Evolutionary conservation across 1,139 yeast species (phyloP).

Genomic region (Hansenula sp.): DNA sequence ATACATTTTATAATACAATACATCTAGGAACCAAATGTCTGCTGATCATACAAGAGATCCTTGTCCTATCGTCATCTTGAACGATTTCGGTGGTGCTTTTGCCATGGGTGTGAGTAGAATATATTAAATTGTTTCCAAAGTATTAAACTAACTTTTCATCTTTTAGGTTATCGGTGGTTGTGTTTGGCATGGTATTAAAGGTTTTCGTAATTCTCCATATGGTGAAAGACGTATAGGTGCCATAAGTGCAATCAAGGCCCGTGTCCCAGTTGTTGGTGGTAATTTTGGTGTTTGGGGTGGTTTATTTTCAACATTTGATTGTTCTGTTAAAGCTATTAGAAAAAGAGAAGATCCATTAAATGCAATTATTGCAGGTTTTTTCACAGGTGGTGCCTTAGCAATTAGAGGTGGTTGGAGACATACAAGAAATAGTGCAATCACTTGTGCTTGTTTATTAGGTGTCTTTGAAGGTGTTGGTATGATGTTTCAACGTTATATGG

Average conservation of each 20-base stretch:
- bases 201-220: conserved; percentile 94
- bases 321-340: conserved; percentile 92
- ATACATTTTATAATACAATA: no score
- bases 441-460: conserved; percentile 95
- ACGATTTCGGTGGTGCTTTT: conserved; percentile 98
- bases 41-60: conserved; percentile 99
- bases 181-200: conserved; percentile 98
- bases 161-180: conserved; percentile 81
- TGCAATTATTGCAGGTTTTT: conserved; percentile 96
- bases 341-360: conserved; percentile 98
- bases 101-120: conserved; percentile 72
- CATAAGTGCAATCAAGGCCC: conserved; percentile 82
- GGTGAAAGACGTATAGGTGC: conserved; percentile 95
- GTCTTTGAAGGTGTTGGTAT: conserved; percentile 98
- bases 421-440: conserved; percentile 92
- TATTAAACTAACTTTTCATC: neutral
- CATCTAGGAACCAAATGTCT: no score
- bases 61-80: conserved; percentile 92
- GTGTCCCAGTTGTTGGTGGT: conserved; percentile 99
- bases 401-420: conserved; percentile 99
- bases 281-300: conserved; percentile 99
- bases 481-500: conserved; percentile 89
- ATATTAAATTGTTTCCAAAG: neutral
- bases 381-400: conserved; percentile 97
- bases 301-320: conserved; percentile 88